These are phyloP conservation scores for Claviceps africana DNA, from an alignment of 2,329 filamentous ascomycete species.

Conservation along the genomic window DNA sequence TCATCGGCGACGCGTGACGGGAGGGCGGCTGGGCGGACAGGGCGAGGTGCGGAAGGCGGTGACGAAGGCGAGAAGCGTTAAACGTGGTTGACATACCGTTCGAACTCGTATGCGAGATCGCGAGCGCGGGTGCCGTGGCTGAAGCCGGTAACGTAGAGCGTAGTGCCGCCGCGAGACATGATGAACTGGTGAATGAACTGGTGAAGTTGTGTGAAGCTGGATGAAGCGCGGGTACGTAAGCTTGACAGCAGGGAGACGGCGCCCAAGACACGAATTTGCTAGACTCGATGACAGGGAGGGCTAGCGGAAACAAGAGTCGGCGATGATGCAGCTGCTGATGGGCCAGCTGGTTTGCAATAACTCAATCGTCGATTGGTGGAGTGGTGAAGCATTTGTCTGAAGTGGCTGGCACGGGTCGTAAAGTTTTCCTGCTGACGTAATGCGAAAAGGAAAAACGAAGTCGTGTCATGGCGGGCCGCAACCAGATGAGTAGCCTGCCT, in stretches of 20 bases:
- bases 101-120: conserved; percentile 99
- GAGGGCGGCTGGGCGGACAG: conserved; percentile 27
- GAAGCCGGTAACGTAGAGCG: conserved; percentile 97
- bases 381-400: conserved; percentile 1
- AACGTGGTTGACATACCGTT: conserved; percentile 79
- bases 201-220: conserved; percentile 4
- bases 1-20: conserved; percentile 20
- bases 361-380: conserved; percentile 3
- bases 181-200: conserved; percentile 16
- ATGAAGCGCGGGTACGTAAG: conserved; percentile 2
- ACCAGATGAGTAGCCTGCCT: background rate
- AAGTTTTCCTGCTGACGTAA: conserved; percentile 13
- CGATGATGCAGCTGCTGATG: conserved; percentile 4
- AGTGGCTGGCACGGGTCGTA: conserved; percentile 3
- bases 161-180: conserved; percentile 90
- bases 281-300: background rate
- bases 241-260: conserved; percentile 1
- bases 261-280: conserved; percentile 1
- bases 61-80: conserved; percentile 26
- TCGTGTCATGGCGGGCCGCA: background rate
- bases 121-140: conserved; percentile 96
- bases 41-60: conserved; percentile 22
- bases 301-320: background rate
- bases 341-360: background rate
- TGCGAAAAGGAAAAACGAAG: background rate